Percentiles rank a stretch among this genome's conserved stretches.
phyloP scores from a whole-genome alignment of 2,329 filamentous ascomycete genomes.

The Penicillium olsonii region DNA sequence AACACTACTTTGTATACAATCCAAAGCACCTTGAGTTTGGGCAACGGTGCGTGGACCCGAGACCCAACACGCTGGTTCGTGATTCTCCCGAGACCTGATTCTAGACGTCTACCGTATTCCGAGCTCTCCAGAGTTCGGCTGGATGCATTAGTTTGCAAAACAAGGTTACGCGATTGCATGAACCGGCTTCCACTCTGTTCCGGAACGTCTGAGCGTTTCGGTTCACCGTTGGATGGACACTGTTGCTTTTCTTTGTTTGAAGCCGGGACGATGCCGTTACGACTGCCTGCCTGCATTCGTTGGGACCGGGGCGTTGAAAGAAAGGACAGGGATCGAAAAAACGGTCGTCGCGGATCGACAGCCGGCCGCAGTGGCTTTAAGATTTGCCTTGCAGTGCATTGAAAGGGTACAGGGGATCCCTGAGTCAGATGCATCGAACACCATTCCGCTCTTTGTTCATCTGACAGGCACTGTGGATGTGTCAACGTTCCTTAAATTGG shows the following conservation, averaged over 20 bases:
- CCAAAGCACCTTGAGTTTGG: background rate
- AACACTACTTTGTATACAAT: background rate
- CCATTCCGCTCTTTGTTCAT: constrained; percentile 7
- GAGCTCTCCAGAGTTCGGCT: constrained; percentile 27
- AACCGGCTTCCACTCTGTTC: constrained; percentile 21
- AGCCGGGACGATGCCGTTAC: background rate
- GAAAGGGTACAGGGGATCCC: background rate
- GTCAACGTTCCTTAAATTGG: constrained; percentile 7
- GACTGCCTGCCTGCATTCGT: background rate
- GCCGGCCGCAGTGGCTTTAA: constrained; percentile 1
- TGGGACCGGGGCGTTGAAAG: constrained; percentile 1
- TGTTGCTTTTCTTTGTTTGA: background rate
- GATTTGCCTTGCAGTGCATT: constrained; percentile 16
- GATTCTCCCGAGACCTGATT: constrained; percentile 5
- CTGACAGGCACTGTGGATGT: constrained; percentile 5
- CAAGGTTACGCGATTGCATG: constrained; percentile 28
- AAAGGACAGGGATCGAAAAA: background rate
- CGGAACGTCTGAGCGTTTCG: constrained; percentile 11
- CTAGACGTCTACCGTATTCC: constrained; percentile 17
- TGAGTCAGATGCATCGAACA: constrained; percentile 1
- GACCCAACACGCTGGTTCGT: constrained; percentile 17
- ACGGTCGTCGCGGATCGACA: constrained; percentile 8
- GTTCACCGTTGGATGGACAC: background rate
- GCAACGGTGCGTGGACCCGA: constrained; percentile 1
- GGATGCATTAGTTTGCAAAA: constrained; percentile 30